Conservation (phyloP, 148 eudicot species). For the Simmondsia chinensis region DNA sequence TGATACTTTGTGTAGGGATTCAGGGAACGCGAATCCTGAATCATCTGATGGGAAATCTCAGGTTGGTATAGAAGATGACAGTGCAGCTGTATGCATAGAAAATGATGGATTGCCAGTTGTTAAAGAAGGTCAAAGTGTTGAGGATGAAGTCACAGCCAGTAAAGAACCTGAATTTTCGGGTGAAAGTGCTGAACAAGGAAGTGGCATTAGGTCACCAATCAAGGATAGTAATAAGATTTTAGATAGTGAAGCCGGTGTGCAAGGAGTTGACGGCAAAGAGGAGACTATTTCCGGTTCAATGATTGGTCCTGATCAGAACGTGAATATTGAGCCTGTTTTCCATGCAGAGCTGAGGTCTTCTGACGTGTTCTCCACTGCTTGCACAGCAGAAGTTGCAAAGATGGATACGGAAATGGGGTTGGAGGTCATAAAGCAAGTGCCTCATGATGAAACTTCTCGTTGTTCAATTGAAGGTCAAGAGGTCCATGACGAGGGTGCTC, state of each 20-base stretch:
- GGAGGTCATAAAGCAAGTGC: constrained; percentile 1
- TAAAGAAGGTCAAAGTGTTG: no score
- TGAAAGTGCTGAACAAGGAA: no score
- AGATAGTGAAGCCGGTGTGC: no score
- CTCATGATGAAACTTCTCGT: constrained; percentile 1
- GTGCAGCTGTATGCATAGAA: no score
- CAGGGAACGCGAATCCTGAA: neutral
- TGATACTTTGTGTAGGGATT: constrained; percentile 5
- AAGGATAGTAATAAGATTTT: no score
- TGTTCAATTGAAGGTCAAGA: no score
- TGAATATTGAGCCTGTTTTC: neutral
- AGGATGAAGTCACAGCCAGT: no score
- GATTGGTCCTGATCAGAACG: constrained; percentile 6
- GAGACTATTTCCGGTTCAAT: no score
- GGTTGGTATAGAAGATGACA: constrained; percentile 5
- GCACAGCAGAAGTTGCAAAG: neutral
- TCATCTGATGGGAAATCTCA: constrained; percentile 2
- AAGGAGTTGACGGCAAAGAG: no score
- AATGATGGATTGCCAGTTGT: no score
- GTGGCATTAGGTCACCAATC: no score
- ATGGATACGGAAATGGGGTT: constrained; percentile 3
- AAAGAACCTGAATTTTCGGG: no score
- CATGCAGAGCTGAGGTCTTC: neutral
- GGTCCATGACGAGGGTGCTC: constrained; percentile 6
- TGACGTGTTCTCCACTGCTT: neutral